Evolutionary conservation across 805 yeast species (phyloP), one percentile per base, ranked within the genome.

Genomic region (Candida coleopterorum): DNA sequence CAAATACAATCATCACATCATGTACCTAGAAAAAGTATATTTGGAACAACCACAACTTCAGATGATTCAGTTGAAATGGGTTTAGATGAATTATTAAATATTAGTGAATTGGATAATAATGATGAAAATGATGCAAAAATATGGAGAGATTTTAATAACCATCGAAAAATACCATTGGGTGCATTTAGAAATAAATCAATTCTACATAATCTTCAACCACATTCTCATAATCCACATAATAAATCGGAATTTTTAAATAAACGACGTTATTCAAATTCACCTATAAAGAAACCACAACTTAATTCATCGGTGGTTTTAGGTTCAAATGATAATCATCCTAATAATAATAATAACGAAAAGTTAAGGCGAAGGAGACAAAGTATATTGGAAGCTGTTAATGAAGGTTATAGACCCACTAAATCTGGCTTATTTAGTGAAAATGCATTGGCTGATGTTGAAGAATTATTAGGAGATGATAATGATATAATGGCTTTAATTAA

Each of bases 21-120:
- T 25, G 29, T 34, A 22, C 39, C 48, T 15, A 36, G 52, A 22
- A 51, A 52, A 39, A 52, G 55, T 31, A 39, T 51, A 25, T 43
- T 47, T 18, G 22, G 32, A 21, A 32, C 40, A n/a, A n/a, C n/a
- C 4, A 15, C 34, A 25, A 9, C 32, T 4, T 24, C 35, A 4
- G 71, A 62, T 37, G 68, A 61, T 29, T 59, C 57, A 56, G 37
- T 18, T 18, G 72, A 66, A 40, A 56, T 60, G 35, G 72, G 58
- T 47, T 59, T 90, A 35, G 95, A 88, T 56, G 97, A 90, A 51
- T 70, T 88, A 41, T 69, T 90, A 50, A 87, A 90, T 55, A 82
- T 90, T 63, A 82, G 90, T 55, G 96, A 85, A 54, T 66, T 88
- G 43, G 95, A 85, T 49, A 85, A 84, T 44, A 70, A 64, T 35